phyloP scores from a whole-genome alignment of 129 eudicot genomes.

The Tagetes patula region DNA sequence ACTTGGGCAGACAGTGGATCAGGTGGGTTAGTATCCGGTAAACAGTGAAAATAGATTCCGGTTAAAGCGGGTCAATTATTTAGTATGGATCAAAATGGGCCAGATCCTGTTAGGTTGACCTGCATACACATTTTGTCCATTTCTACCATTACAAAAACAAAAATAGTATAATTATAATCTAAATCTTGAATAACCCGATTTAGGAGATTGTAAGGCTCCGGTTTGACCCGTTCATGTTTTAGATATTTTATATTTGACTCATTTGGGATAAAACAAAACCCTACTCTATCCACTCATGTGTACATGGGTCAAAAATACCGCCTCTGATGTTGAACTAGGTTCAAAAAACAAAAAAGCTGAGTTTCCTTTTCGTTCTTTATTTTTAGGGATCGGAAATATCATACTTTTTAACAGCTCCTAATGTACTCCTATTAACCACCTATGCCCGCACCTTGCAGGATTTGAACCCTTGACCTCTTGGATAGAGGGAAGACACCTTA shows the following conservation, averaged over 20 bases:
- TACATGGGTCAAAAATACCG: not conserved
- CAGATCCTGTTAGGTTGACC: not conserved
- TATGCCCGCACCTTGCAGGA: too few species aligned
- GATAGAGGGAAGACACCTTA: not conserved
- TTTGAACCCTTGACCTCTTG: too few species aligned
- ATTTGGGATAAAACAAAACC: not conserved
- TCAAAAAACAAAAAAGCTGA: not conserved
- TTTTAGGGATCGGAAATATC: not conserved
- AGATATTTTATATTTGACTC: not conserved
- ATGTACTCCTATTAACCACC: too few species aligned
- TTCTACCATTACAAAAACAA: not conserved
- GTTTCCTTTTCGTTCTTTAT: conserved; percentile 15
- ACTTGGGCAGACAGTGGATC: not conserved
- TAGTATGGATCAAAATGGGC: not conserved
- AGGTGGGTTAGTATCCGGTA: not conserved
- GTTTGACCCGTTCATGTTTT: not conserved
- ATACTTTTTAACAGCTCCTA: not conserved
- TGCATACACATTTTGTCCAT: not conserved
- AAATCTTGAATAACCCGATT: not conserved
- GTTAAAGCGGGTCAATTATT: not conserved
- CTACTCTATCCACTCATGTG: not conserved
- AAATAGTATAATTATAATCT: not conserved
- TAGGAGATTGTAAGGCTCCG: not conserved
- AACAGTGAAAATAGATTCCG: not conserved
- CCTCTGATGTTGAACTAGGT: not conserved